These are phyloP conservation scores for Cucumis hystrix DNA, from an alignment of 306 rosid species.

Conservation along the genomic window DNA sequence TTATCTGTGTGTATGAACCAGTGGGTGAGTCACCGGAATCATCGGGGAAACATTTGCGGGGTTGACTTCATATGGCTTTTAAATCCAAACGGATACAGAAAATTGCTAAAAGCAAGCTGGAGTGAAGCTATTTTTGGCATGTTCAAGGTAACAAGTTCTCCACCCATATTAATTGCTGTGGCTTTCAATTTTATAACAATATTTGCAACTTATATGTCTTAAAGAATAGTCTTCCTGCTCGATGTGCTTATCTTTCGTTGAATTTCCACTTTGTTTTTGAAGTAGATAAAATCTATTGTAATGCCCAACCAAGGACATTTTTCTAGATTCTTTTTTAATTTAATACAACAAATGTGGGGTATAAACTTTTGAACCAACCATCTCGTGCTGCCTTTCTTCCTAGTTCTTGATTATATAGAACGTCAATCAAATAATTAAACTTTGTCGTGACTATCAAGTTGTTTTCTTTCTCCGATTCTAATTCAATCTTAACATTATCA, in stretches of 20 bases:
- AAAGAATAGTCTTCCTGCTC: not conserved
- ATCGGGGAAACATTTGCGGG: conserved; percentile 89
- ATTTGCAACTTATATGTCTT: not conserved
- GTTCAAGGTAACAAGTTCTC: conserved; percentile 37
- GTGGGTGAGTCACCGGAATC: conserved; percentile 98
- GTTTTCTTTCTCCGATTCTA: not conserved
- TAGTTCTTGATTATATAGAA: not conserved
- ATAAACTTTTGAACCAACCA: too few relatives aligned
- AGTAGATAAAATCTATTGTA: not conserved
- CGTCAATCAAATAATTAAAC: not conserved
- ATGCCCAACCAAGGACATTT: not conserved
- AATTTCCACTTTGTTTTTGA: not conserved
- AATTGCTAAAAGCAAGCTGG: conserved; percentile 74
- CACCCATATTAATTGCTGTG: not conserved
- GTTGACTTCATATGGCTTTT: conserved; percentile 98
- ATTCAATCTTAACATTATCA: conserved; percentile 11
- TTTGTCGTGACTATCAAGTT: not conserved
- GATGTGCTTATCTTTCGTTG: not conserved
- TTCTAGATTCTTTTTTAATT: not conserved
- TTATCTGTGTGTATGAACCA: conserved; percentile 13
- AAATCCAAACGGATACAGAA: conserved; percentile 69
- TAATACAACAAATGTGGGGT: not conserved
- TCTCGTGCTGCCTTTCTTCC: not conserved
- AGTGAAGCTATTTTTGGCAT: conserved; percentile 74
- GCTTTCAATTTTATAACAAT: not conserved